Evolutionary conservation across 768 basidiomycete genomes (phyloP).

Genomic region (Pleurotus salmoneostramineus): DNA sequence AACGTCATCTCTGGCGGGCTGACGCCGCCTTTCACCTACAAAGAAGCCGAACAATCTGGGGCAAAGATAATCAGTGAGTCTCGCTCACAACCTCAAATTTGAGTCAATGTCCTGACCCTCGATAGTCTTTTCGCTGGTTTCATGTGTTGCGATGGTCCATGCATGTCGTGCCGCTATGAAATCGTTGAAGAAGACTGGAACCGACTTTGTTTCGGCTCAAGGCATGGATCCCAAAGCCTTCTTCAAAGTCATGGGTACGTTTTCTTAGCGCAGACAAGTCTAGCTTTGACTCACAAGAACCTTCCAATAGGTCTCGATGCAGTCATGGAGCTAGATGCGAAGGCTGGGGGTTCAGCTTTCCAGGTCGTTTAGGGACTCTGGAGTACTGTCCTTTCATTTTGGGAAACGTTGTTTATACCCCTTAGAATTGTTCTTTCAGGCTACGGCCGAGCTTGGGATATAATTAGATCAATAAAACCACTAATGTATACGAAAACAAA

Average conservation of each 20-base stretch:
- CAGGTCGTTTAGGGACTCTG: conserved; percentile 5
- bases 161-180: conserved; percentile 43
- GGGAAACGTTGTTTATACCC: too few relatives aligned
- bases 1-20: conserved; percentile 50
- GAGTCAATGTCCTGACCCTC: not conserved
- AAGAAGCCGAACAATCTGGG: conserved; percentile 42
- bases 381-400: not conserved
- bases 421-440: too few relatives aligned
- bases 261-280: not conserved
- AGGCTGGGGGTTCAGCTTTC: conserved; percentile 12
- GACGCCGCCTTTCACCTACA: conserved; percentile 44
- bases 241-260: conserved; percentile 46
- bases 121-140: conserved; percentile 45
- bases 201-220: conserved; percentile 31
- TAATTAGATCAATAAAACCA: too few relatives aligned
- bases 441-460: too few relatives aligned
- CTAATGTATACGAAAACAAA: too few relatives aligned
- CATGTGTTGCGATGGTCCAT: conserved; percentile 42
- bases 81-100: not conserved
- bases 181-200: conserved; percentile 45
- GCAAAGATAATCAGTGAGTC: conserved; percentile 37
- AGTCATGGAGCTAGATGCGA: conserved; percentile 9
- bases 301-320: conserved; percentile 5
- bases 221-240: conserved; percentile 50
- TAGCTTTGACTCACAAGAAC: not conserved